These are phyloP conservation scores for Drechslerella coelobrocha DNA, from an alignment of 2,329 filamentous ascomycete species.

Conservation along the genomic window DNA sequence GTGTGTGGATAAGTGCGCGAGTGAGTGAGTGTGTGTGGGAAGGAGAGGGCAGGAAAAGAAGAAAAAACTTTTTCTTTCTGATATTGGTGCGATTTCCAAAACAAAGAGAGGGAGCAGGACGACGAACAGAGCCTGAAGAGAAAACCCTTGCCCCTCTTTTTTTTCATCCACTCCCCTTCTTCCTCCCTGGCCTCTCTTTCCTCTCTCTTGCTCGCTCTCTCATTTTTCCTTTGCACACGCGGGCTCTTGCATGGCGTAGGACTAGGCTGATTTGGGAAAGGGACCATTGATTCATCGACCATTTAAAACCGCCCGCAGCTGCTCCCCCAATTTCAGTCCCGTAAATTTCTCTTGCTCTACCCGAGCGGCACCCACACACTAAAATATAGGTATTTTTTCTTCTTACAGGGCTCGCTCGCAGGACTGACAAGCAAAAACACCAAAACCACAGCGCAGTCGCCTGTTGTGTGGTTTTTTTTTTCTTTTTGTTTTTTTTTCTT, in stretches of 20 bases:
- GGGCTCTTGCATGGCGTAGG: slow-evolving; percentile 45
- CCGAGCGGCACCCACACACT: slow-evolving; percentile 41
- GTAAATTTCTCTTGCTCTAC: slow-evolving; percentile 51
- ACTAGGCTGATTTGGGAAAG: slow-evolving; percentile 47
- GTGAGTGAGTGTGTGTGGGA: no score
- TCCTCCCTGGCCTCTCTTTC: slow-evolving; percentile 22
- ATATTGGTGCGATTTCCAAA: slow-evolving; percentile 5
- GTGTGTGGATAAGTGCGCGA: no score
- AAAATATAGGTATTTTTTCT: neutral
- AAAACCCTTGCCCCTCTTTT: slow-evolving; percentile 24
- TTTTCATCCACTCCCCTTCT: slow-evolving; percentile 2
- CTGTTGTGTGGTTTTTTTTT: slow-evolving; percentile 18
- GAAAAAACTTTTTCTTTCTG: neutral
- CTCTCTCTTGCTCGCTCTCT: neutral
- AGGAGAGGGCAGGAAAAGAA: neutral
- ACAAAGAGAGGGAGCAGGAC: slow-evolving; percentile 39
- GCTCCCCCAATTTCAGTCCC: slow-evolving; percentile 46
- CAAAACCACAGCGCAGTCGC: slow-evolving; percentile 6
- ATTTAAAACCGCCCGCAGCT: slow-evolving; percentile 51
- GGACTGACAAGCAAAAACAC: neutral
- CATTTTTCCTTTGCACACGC: slow-evolving; percentile 34
- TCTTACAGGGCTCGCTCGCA: slow-evolving; percentile 6
- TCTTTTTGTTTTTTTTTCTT: slow-evolving; percentile 5
- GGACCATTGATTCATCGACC: slow-evolving; percentile 47
- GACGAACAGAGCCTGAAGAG: slow-evolving; percentile 24